Percentiles rank a stretch among this genome's conserved stretches.
phyloP scores from a whole-genome alignment of 1,139 yeast species.

The Meyerozyma guilliermondii region DNA sequence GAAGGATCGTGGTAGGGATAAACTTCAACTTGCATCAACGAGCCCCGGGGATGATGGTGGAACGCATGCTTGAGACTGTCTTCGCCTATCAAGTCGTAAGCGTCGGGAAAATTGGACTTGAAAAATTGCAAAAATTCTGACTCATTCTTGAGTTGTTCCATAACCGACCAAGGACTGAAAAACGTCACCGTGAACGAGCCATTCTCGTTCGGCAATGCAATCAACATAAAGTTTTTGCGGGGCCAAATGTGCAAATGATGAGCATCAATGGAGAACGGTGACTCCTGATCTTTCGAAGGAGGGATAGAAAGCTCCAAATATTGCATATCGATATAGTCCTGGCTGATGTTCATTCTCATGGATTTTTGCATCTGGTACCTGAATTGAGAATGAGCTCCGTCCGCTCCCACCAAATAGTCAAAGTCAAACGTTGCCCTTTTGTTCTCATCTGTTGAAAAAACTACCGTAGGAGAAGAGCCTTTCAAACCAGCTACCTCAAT shows the following conservation, averaged over 20 bases:
- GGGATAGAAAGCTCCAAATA: slow-evolving; percentile 79
- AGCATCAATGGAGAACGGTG: slow-evolving; percentile 52
- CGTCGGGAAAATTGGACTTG: slow-evolving; percentile 64
- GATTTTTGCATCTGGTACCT: slow-evolving; percentile 65
- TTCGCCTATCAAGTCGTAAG: slow-evolving; percentile 60
- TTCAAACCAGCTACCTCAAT: slow-evolving; percentile 26
- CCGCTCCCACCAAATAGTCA: slow-evolving; percentile 75
- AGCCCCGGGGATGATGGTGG: slow-evolving; percentile 64
- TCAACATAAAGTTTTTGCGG: slow-evolving; percentile 76
- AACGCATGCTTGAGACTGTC: slow-evolving; percentile 49
- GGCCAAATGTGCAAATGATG: slow-evolving; percentile 95
- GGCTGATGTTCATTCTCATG: slow-evolving; percentile 65
- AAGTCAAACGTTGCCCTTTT: slow-evolving; percentile 23
- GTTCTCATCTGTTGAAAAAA: slow-evolving; percentile 14
- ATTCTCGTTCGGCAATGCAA: slow-evolving; percentile 80
- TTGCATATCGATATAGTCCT: slow-evolving; percentile 79
- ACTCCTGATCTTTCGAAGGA: slow-evolving; percentile 28
- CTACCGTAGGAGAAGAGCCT: slow-evolving; percentile 19
- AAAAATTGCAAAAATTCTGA: slow-evolving; percentile 53
- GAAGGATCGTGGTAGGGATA: slow-evolving; percentile 61
- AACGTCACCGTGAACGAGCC: slow-evolving; percentile 89
- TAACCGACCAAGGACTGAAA: slow-evolving; percentile 73
- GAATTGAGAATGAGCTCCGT: slow-evolving; percentile 78
- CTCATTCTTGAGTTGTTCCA: slow-evolving; percentile 45
- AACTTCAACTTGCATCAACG: slow-evolving; percentile 65